Evolutionary conservation across 208 protist species (phyloP), one percentile per base, ranked within the genome.

Genomic region (Crithidia brevicula): DNA sequence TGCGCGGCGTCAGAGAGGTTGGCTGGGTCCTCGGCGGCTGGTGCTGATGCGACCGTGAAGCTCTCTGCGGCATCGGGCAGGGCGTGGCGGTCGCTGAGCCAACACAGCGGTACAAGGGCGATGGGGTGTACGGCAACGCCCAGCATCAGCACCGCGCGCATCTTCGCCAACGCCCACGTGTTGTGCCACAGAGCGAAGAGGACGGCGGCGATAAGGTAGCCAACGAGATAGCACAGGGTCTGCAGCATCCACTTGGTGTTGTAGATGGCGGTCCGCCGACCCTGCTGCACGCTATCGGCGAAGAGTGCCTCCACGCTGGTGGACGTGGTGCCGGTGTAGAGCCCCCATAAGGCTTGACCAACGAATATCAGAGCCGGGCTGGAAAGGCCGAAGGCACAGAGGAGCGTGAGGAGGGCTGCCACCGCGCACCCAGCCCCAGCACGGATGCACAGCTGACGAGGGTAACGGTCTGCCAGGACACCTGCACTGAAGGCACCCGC

Each of bases 231-330:
- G 59, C 75, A 87, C 11, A 86, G 13, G 6, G 81, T 84, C 68
- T 89, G 80, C 51, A 84, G 69, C 4, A 89, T 82, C 83, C 86
- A 92, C 76, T 92, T 92, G 27, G 77, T 30, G 54, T 85, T 92
- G 68, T 92, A 92, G 28, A 84, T 72, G 45, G 36, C 33, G 25
- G 73, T 75, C 2, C 86, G 77, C 45, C 68, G 53, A 3, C 80
- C 77, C 13, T 53, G 59, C 23, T 66, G 62, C 7, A 89, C 70
- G 67, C 79, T 86, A 66, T 89, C 83, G 46, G 83, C 86, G 67
- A 89, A 89, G 25, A 92, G 70, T 5, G 78, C 81, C 72, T 92
- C 81, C 15, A 76, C 71, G 30, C 71, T 72, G 6, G 86, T 88
- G 18, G 79, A 68, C 18, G 53, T 59, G 33, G 82, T 52, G 33